These are phyloP conservation scores for Tulasnella sp. DNA, from an alignment of 768 basidiomycete species.

Conservation along the genomic window DNA sequence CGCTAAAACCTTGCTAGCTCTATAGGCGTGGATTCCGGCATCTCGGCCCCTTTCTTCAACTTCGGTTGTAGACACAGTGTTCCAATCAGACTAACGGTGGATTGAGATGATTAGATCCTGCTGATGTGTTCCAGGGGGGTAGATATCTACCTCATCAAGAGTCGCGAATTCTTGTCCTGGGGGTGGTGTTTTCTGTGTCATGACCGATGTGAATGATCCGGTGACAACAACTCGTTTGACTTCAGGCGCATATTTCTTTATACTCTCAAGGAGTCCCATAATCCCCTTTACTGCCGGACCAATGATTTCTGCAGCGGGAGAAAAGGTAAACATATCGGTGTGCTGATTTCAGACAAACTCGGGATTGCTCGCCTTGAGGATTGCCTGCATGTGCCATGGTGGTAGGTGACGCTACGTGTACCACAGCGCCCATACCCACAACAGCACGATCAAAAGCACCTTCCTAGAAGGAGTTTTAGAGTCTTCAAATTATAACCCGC, in stretches of 20 bases:
- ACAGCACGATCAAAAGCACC: constrained; percentile 33
- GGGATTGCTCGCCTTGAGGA: constrained; percentile 10
- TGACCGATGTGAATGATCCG: constrained; percentile 29
- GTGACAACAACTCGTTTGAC: constrained; percentile 32
- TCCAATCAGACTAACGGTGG: background rate
- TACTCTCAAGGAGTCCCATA: constrained; percentile 26
- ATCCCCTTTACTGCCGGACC: constrained; percentile 32
- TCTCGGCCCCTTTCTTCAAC: background rate
- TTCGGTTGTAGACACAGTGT: background rate
- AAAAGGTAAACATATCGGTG: background rate
- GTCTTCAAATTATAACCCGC: background rate
- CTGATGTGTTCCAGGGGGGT: too few relatives aligned
- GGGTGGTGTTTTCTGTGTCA: constrained; percentile 14
- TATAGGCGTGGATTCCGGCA: background rate
- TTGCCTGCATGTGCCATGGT: constrained; percentile 20
- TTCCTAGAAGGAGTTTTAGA: background rate
- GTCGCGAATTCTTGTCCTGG: constrained; percentile 1
- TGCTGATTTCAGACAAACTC: too few relatives aligned
- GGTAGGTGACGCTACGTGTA: constrained; percentile 26
- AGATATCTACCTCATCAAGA: background rate
- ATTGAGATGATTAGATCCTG: too few relatives aligned
- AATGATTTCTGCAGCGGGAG: constrained; percentile 27
- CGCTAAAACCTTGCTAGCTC: constrained; percentile 10
- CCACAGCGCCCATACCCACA: constrained; percentile 31
- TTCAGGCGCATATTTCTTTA: constrained; percentile 23